Base-by-base conservation (phyloP, 495 filamentous ascomycete species). In the Talaromyces borbonicus region DNA sequence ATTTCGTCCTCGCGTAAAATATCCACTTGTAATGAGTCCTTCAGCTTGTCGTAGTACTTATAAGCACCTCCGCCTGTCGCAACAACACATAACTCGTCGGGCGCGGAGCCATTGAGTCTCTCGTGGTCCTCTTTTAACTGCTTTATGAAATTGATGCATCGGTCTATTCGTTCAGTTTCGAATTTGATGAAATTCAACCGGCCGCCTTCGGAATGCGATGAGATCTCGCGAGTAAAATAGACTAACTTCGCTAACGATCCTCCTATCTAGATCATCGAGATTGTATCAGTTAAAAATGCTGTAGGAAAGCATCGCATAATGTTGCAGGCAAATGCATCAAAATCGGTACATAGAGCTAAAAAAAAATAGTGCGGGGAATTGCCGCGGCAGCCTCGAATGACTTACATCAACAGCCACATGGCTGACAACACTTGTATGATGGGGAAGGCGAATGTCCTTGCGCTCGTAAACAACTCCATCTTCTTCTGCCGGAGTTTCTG, bases 321-420 rank as follows among this genome's bases (percentile, higher is more conserved):
- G 24, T 16, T 22, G 26, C 22, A 15, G 42, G 19, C 40, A 26
- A 43, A 25, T 16, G 40, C 27, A 30, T 25, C 38, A 24, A 11
- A 26, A 9, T 23, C 8, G 15, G 38, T n/a, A 27, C 19, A n/a
- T n/a, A 43, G 14, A 27, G 42, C 42, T 22, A 8, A 27, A 35
- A 12, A 45, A 23, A 20, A 25, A 29, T 22, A 51, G 46, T 62
- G 57, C 59, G 60, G 62, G 57, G 60, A 64, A 63, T 15, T 19
- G 43, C 25, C 40, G 46, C 52, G 47, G 45, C 18, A 46, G 40
- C 38, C 49, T 49, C 35, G 36, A 27, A 24, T 33, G 23, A 68
- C 84, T 66, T 75, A 93, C 88, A 78, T 98, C 92, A 47, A 95
- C 80, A 46, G 92, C 92, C 38, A 98, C 84, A 74, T 98, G 92